These are phyloP conservation scores for Hortiboletus flavorubellus DNA, from an alignment of 768 basidiomycete species.

Conservation along the genomic window DNA sequence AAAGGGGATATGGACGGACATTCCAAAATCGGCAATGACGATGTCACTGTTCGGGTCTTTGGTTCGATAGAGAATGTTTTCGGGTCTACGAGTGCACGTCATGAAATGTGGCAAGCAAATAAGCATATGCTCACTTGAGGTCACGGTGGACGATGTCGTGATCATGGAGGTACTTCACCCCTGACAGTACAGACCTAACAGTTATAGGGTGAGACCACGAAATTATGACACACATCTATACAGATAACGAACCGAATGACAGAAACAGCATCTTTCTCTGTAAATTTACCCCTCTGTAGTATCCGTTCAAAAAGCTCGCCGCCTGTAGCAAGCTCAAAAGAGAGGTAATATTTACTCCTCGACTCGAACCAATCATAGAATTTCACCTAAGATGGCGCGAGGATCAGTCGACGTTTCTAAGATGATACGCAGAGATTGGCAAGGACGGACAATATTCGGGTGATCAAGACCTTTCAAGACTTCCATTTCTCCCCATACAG, in stretches of 20 bases:
- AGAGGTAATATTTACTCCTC: slow-evolving; percentile 90
- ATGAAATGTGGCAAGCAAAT: background rate
- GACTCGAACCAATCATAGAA: slow-evolving; percentile 98
- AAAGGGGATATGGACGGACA: slow-evolving; percentile 47
- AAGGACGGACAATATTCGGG: slow-evolving; percentile 73
- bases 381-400: slow-evolving; percentile 61
- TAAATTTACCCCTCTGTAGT: slow-evolving; percentile 82
- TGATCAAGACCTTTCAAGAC: slow-evolving; percentile 88
- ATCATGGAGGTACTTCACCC: slow-evolving; percentile 85
- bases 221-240: background rate
- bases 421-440: background rate
- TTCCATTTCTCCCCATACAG: slow-evolving; percentile 92
- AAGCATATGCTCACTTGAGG: slow-evolving; percentile 61
- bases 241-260: slow-evolving; percentile 59
- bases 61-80: slow-evolving; percentile 92
- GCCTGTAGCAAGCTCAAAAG: slow-evolving; percentile 90
- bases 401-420: background rate
- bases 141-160: slow-evolving; percentile 96
- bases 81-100: slow-evolving; percentile 54
- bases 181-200: slow-evolving; percentile 73
- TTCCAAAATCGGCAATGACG: slow-evolving; percentile 97
- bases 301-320: slow-evolving; percentile 95
- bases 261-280: slow-evolving; percentile 82
- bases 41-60: slow-evolving; percentile 74
- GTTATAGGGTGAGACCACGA: background rate